phyloP scores from a whole-genome alignment of 208 protist species.

The Leptomonas pyrrhocoris region DNA sequence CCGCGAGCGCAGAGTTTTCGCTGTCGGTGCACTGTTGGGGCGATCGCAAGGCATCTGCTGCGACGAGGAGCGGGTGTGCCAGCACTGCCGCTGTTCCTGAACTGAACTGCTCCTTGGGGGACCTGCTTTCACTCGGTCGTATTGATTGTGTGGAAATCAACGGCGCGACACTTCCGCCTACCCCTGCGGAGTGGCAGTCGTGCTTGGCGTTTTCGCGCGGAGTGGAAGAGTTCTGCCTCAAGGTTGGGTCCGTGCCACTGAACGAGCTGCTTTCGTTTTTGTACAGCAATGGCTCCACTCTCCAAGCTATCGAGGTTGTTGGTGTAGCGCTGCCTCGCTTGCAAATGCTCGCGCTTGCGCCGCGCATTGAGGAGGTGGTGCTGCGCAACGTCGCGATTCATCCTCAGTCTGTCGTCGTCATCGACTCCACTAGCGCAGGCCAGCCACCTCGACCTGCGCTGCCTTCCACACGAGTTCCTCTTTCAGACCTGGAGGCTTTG shows the following conservation, averaged over 20 bases:
- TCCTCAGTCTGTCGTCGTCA: conserved; percentile 20
- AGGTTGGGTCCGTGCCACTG: conserved; percentile 15
- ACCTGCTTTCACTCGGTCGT: conserved; percentile 28
- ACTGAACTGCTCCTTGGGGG: conserved; percentile 29
- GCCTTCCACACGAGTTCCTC: conserved; percentile 9
- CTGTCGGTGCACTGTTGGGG: conserved; percentile 25
- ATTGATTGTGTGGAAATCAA: conserved; percentile 28
- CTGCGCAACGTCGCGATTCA: conserved; percentile 25
- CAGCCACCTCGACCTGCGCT: not conserved
- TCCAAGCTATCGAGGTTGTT: conserved; percentile 25
- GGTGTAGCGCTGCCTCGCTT: conserved; percentile 22
- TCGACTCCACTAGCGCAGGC: not conserved
- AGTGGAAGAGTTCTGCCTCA: conserved; percentile 24
- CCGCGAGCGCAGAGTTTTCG: conserved; percentile 6
- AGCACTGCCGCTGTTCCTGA: conserved; percentile 7
- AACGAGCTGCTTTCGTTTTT: conserved; percentile 35
- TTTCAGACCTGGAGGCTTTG: conserved; percentile 23
- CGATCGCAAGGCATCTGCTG: conserved; percentile 12
- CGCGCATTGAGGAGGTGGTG: conserved; percentile 25
- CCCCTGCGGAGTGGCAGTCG: conserved; percentile 13
- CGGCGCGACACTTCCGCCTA: conserved; percentile 14
- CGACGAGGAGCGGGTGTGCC: conserved; percentile 3
- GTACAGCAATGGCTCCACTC: conserved; percentile 21
- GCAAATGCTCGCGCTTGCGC: conserved; percentile 30
- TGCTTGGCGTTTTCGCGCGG: conserved; percentile 14